Base-by-base conservation (phyloP, 768 basidiomycete genomes). In the Exidia glandulosa region DNA sequence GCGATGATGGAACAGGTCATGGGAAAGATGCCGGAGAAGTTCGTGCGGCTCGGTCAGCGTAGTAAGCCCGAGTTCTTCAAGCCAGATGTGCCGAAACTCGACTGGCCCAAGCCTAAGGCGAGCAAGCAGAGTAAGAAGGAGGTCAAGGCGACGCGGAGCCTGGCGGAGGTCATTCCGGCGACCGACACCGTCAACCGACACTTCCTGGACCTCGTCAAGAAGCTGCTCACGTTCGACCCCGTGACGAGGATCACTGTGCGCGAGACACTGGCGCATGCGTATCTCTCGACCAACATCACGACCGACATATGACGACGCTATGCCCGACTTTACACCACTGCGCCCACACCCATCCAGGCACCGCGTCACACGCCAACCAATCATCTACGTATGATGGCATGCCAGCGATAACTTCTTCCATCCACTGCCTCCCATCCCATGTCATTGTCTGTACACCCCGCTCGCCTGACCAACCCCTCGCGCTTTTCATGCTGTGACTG, bases 1-100 rank as follows among this genome's bases (percentile, higher is more conserved):
- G 96, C 95, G 41, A 99, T 99, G 96, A 99, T 99, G 96, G 94
- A 98, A 71, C 87, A 90, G 71, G 96, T 98, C 37, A 97, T 98
- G 90, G 95, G 95, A 61, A 90, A 89, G 76, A 94, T 98, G 87
- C 91, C 94, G 0, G 85, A 88, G 57, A 84, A 86, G 4, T 92
- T 95, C 68, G 83, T 84, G 37, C 80, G 87, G 47, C 78, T 80
- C 48, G 88, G 87, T 19, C 83, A 86, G 9, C 80, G 87, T 54
- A 82, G 85, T 56, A 94, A 94, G 67, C 85, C 92, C 7, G 94
- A 98, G 68, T 96, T 90, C 72, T 97, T 99, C 79, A 92, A 89
- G 69, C 9, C 36, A 19, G 62, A 59, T 34, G 86, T 83, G 32
- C 73, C 78, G 63, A 88, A 86, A 67, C 81, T 99, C 45, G 92